A percentile compares a stretch with the other conserved stretches of the same genome.
Evolutionary conservation across 1,139 yeast genomes (phyloP).

Genomic region (Suhomyces terraborum): DNA sequence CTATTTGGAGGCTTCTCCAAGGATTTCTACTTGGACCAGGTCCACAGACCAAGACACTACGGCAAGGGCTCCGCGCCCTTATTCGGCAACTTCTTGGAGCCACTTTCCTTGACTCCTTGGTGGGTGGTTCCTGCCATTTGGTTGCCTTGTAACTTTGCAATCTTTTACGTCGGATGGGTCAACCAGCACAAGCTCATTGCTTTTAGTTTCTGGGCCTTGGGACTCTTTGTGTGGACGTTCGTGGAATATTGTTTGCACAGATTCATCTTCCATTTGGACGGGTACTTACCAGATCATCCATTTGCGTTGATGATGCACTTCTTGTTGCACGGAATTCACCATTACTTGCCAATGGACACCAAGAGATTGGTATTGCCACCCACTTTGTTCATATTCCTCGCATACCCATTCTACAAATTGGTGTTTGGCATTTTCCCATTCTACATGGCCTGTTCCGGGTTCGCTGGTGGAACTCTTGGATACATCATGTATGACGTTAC

Average conservation of each 20-base stretch:
- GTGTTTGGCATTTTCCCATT: conserved; percentile 44
- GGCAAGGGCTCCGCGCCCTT: conserved; percentile 83
- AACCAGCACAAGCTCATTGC: conserved; percentile 40
- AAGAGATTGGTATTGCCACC: conserved; percentile 96
- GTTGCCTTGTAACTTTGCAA: conserved; percentile 74
- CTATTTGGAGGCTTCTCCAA: conserved; percentile 71
- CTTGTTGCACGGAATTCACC: conserved; percentile 93
- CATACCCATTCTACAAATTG: conserved; percentile 45
- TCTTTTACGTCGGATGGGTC: conserved; percentile 43
- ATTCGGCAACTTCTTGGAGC: conserved; percentile 52
- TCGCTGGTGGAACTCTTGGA: conserved; percentile 95
- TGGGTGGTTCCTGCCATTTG: conserved; percentile 83
- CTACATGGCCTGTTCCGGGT: conserved; percentile 56
- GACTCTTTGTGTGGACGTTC: conserved; percentile 88
- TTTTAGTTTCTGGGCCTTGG: conserved; percentile 53
- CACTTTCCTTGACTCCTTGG: conserved; percentile 52
- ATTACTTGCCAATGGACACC: conserved; percentile 95
- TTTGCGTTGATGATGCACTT: conserved; percentile 79
- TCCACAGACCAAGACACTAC: conserved; percentile 92
- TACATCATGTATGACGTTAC: conserved; percentile 88
- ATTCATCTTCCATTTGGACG: conserved; percentile 89
- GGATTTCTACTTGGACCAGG: conserved; percentile 91
- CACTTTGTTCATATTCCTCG: conserved; percentile 59
- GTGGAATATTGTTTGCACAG: conserved; percentile 88
- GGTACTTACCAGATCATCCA: conserved; percentile 78